phyloP scores from a whole-genome alignment of 495 filamentous ascomycete species.

The Penicillium riverlandense region DNA sequence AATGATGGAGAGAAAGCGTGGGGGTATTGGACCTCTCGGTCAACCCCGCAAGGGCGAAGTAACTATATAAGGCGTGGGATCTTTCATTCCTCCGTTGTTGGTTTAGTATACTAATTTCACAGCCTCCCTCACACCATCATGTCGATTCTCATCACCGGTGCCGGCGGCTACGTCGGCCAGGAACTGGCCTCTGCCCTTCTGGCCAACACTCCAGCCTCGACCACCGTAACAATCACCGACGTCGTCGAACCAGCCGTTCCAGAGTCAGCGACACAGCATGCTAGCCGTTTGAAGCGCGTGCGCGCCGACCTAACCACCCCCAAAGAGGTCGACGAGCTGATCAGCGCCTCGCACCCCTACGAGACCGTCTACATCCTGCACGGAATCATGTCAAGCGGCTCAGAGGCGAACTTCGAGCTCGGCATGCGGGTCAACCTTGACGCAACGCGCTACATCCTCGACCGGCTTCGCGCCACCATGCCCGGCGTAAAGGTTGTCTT shows the following conservation, averaged over 20 bases:
- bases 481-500: constrained; percentile 58
- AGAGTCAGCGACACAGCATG: constrained; percentile 34
- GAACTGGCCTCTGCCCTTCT: constrained; percentile 59
- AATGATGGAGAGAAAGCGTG: constrained; percentile 4
- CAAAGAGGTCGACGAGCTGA: constrained; percentile 49
- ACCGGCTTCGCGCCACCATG: constrained; percentile 48
- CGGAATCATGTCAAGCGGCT: constrained; percentile 77
- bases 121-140: constrained; percentile 19
- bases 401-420: constrained; percentile 68
- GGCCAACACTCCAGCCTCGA: constrained; percentile 33
- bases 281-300: constrained; percentile 38
- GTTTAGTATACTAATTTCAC: background rate
- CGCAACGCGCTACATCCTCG: constrained; percentile 56
- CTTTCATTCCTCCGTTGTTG: background rate
- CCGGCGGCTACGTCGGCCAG: constrained; percentile 64
- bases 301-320: constrained; percentile 57
- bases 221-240: constrained; percentile 58
- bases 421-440: constrained; percentile 70
- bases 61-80: background rate
- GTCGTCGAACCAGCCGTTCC: constrained; percentile 51
- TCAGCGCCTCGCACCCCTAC: constrained; percentile 33
- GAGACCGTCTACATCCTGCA: constrained; percentile 71
- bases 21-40: constrained; percentile 6
- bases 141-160: constrained; percentile 67
- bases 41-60: constrained; percentile 6